Evolutionary conservation across 495 filamentous ascomycete species (phyloP).

Genomic region (Daldinia grandis): DNA sequence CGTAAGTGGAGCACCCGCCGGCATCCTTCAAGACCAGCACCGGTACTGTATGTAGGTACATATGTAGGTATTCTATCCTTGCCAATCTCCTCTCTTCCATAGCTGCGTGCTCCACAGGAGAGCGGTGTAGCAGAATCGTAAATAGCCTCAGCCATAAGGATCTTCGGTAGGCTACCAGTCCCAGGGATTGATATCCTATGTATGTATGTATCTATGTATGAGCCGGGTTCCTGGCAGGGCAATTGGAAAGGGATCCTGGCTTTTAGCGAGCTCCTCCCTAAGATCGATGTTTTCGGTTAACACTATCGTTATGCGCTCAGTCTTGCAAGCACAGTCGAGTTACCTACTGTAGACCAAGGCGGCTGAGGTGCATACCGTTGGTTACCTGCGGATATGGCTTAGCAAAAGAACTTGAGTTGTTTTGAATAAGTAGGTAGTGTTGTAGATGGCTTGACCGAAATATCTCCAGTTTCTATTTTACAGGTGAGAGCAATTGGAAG

Average conservation of each 20-base stretch:
- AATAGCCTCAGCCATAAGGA: background rate
- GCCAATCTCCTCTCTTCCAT: background rate
- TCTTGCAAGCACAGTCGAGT: background rate
- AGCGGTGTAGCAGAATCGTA: background rate
- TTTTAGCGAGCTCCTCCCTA: background rate
- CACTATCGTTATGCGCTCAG: background rate
- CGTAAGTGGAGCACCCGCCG: background rate
- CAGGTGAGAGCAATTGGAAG: background rate
- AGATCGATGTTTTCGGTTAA: background rate
- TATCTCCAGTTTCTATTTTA: background rate
- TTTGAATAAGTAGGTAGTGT: background rate
- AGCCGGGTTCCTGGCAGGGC: background rate
- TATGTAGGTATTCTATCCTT: background rate
- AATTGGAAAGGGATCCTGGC: background rate
- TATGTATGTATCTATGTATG: background rate
- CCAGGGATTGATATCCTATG: background rate
- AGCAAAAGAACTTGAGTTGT: background rate
- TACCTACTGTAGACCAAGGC: background rate
- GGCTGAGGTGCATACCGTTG: background rate
- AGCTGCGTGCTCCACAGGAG: background rate
- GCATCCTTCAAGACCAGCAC: background rate
- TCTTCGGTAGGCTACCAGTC: background rate
- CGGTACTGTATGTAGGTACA: too few relatives aligned
- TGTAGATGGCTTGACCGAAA: background rate
- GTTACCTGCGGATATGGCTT: background rate